Conservation (phyloP, 306 rosid species). For the Malus sieversii region DNA sequence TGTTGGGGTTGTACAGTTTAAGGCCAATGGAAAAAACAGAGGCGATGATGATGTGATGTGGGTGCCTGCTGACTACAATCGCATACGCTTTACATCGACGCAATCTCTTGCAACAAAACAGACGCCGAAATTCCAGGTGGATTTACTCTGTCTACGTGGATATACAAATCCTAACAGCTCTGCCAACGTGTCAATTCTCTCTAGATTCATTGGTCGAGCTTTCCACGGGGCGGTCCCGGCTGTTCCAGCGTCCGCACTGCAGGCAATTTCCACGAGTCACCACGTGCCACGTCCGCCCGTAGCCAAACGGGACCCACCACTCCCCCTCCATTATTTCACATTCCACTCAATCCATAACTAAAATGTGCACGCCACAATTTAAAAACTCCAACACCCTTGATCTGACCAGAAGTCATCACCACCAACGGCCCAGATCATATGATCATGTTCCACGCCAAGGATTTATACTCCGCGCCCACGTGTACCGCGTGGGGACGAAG, state of each 20-base stretch:
- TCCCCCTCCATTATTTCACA: too few relatives aligned
- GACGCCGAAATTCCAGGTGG: background rate
- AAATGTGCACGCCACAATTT: background rate
- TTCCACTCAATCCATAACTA: background rate
- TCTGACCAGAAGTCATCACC: background rate
- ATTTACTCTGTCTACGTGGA: background rate
- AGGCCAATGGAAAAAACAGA: too few relatives aligned
- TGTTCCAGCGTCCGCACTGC: conserved; percentile 25
- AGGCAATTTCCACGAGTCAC: conserved; percentile 36
- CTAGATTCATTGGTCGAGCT: conserved; percentile 6
- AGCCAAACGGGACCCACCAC: background rate
- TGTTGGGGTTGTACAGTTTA: too few relatives aligned
- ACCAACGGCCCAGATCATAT: background rate
- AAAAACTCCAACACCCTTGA: background rate
- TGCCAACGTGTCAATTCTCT: conserved; percentile 13
- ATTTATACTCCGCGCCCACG: background rate
- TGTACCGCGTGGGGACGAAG: conserved; percentile 30
- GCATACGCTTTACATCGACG: background rate
- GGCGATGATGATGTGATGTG: background rate
- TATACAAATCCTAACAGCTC: background rate
- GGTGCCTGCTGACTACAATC: background rate
- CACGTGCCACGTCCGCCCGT: conserved; percentile 9
- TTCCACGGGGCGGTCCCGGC: conserved; percentile 11
- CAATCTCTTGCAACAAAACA: background rate
- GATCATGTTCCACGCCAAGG: too few relatives aligned